Conservation (phyloP, 805 yeast species). For the Kuraishia ogatae region DNA sequence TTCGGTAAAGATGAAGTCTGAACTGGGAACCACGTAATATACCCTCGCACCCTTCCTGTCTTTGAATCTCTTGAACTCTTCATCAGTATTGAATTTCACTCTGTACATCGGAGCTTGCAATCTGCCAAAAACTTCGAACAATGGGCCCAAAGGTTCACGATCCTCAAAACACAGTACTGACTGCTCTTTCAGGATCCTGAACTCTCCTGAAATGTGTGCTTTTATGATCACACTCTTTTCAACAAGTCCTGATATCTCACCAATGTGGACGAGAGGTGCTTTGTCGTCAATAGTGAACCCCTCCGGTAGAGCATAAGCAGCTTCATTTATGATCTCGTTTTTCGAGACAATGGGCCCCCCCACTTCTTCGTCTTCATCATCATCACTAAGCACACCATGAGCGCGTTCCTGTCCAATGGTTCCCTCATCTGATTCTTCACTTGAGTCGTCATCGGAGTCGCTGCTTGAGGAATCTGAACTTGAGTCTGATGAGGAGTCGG, state of each 20-base stretch:
- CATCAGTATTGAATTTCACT: conserved; percentile 51
- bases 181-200: conserved; percentile 70
- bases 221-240: conserved; percentile 66
- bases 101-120: conserved; percentile 76
- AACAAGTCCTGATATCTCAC: conserved; percentile 58
- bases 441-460: conserved; percentile 15
- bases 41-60: conserved; percentile 47
- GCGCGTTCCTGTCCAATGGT: conserved; percentile 14
- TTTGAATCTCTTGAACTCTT: conserved; percentile 37
- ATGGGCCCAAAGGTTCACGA: conserved; percentile 59
- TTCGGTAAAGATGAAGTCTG: conserved; percentile 73
- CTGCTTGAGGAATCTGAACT: conserved; percentile 14
- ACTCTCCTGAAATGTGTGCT: conserved; percentile 76
- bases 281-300: conserved; percentile 49
- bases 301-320: conserved; percentile 58
- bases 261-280: conserved; percentile 66
- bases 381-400: conserved; percentile 13
- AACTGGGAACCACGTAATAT: conserved; percentile 71
- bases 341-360: conserved; percentile 69
- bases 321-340: conserved; percentile 67
- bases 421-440: conserved; percentile 13
- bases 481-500: conserved; percentile 12
- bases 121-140: conserved; percentile 87
- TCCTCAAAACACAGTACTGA: conserved; percentile 75
- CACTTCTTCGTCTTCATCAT: conserved; percentile 30